phyloP scores from a whole-genome alignment of 1,284 basidiomycete genomes.

The Cystobasidium slooffiae region DNA sequence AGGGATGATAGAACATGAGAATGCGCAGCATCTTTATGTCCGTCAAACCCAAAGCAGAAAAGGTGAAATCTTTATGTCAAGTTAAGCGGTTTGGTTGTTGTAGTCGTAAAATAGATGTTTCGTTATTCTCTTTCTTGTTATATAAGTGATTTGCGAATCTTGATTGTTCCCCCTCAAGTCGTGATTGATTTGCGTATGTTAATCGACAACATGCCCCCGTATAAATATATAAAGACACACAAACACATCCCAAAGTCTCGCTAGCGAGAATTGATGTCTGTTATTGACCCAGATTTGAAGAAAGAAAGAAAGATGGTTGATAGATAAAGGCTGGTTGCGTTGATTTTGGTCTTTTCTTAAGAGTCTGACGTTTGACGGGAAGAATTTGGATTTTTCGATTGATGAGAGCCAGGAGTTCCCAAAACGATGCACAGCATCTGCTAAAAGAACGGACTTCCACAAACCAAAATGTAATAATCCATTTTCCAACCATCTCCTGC shows the following conservation, averaged over 20 bases:
- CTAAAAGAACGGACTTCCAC: too few relatives aligned
- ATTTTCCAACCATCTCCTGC: background rate
- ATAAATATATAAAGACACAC: too few relatives aligned
- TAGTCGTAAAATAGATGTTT: too few relatives aligned
- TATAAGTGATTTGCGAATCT: too few relatives aligned
- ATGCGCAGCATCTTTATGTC: conserved; percentile 9
- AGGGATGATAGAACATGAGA: background rate
- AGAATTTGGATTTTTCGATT: too few relatives aligned
- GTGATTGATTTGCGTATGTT: too few relatives aligned
- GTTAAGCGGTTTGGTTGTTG: background rate
- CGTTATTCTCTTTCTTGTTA: too few relatives aligned
- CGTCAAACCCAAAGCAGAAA: too few relatives aligned
- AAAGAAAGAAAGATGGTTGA: conserved; percentile 1
- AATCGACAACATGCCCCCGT: too few relatives aligned
- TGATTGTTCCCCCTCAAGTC: too few relatives aligned
- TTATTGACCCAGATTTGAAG: background rate
- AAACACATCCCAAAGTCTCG: background rate
- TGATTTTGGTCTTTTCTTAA: too few relatives aligned
- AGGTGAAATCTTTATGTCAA: too few relatives aligned
- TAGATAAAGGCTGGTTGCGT: background rate
- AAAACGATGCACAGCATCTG: background rate
- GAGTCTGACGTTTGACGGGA: background rate
- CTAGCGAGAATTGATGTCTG: conserved; percentile 1
- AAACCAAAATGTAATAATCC: background rate
- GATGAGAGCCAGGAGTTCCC: background rate